Percentiles rank a stretch among this genome's conserved stretches.
Evolutionary conservation across 306 rosid genomes (phyloP).

Genomic region (Vigna nakashimae): DNA sequence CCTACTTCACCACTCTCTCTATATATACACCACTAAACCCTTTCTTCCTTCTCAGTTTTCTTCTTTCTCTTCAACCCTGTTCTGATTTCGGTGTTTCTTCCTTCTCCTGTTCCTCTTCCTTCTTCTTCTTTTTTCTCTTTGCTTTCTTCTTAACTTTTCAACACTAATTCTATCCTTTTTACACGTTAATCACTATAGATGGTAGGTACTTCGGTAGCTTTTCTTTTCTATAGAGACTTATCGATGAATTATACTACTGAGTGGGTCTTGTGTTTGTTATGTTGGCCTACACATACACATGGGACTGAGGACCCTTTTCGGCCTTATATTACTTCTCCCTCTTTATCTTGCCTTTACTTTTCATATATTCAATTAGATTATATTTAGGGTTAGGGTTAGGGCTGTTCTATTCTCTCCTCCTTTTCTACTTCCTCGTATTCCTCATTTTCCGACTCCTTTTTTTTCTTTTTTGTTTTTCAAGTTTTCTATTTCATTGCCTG

Average conservation of each 20-base stretch:
- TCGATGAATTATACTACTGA: slow-evolving; percentile 21
- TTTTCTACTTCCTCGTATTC: neutral
- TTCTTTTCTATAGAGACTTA: neutral
- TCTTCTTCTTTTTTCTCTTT: neutral
- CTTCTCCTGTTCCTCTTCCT: neutral
- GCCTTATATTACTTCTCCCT: neutral
- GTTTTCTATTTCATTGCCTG: slow-evolving; percentile 36
- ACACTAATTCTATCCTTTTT: slow-evolving; percentile 1
- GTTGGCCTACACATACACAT: slow-evolving; percentile 38
- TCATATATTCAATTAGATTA: slow-evolving; percentile 17
- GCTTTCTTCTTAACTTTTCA: slow-evolving; percentile 30
- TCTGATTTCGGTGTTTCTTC: slow-evolving; percentile 21
- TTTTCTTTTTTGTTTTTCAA: neutral
- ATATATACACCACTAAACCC: slow-evolving; percentile 51
- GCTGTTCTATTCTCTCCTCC: neutral
- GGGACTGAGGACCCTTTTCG: neutral
- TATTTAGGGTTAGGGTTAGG: slow-evolving; percentile 63
- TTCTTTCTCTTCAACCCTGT: slow-evolving; percentile 24
- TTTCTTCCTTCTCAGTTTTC: slow-evolving; percentile 47
- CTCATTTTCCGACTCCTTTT: neutral
- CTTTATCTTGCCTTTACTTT: slow-evolving; percentile 30
- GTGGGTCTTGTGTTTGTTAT: slow-evolving; percentile 40
- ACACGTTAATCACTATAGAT: neutral
- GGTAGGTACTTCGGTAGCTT: slow-evolving; percentile 26
- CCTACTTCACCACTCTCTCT: slow-evolving; percentile 44